Base-by-base conservation (phyloP, 139 green algal species). In the Pedinophyceae sp. region DNA sequence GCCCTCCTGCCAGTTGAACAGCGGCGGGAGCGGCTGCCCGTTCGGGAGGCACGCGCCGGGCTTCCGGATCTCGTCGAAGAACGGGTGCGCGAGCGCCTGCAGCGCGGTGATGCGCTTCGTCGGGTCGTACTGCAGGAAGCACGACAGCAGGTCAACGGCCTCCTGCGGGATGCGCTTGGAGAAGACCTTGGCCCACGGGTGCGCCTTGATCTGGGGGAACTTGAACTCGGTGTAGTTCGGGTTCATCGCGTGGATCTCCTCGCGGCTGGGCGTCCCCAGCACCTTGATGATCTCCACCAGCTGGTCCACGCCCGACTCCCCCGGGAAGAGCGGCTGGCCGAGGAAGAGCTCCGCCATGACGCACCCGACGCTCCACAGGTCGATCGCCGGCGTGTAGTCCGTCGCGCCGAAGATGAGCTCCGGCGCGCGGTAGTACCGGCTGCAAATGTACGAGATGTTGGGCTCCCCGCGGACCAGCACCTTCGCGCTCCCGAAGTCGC, bases 361-460 rank as follows among this genome's bases (percentile, higher is more conserved):
- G 66, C 92, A 99, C 16, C 92, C 92, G 27, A 94, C 80, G 17
- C 74, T 90, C 92, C 92, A 99, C 0, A 97, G 72, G 53, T 99
- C 92, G 50, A 99, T 98, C 22, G 92, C 87, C 27, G 78, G 77
- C 6, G 92, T 95, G 80, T 99, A 99, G 64, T 95, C 80, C 1
- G 86, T 94, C 3, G 92, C 92, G 16, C 92, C 92, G 64, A 98
- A 99, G 30, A 99, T 97, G 45, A 99, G 80, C 80, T 99, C 92
- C 1, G 92, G 92, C 3, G 92, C 92, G 23, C 85, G 74, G 64
- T 94, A 94, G 62, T 93, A 94, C 28, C 91, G 74, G 16, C 78
- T 93, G 75, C 92, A 99, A 70, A 99, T 99, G 76, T 99, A 99
- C 20, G 80, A 86, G 64, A 99, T 99, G 78, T 99, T 99, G 59